These are phyloP conservation scores for Yueomyces sinensis DNA, from an alignment of 805 yeast species.

Conservation along the genomic window DNA sequence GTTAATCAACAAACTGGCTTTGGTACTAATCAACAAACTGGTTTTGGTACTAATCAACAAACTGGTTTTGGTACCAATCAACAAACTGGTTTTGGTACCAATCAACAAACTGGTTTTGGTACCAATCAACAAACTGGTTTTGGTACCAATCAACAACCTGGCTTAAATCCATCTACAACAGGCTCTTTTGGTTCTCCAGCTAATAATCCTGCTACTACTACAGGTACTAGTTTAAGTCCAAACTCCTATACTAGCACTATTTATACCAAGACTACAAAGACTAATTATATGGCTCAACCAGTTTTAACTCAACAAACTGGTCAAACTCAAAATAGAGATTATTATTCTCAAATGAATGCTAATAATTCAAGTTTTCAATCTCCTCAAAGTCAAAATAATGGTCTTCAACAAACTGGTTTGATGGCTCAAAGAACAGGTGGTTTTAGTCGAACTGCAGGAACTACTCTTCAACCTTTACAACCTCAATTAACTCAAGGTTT, in stretches of 20 bases:
- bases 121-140: background rate
- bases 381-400: background rate
- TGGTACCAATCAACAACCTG: background rate
- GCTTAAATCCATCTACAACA: background rate
- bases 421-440: background rate
- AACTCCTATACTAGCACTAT: too few species aligned
- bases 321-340: background rate
- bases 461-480: conserved; percentile 1
- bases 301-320: too few species aligned
- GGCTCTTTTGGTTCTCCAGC: background rate
- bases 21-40: too few species aligned
- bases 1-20: too few species aligned
- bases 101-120: background rate
- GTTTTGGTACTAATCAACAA: too few species aligned
- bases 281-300: too few species aligned
- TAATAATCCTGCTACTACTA: background rate
- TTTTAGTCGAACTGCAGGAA: background rate
- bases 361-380: background rate
- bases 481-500: conserved; percentile 8
- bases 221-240: background rate
- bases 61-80: too few species aligned
- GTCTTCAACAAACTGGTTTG: background rate
- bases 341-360: background rate
- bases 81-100: background rate
- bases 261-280: background rate